Evolutionary conservation across 2,329 filamentous ascomycete species (phyloP).

Genomic region (Furcasterigmium furcatum): DNA sequence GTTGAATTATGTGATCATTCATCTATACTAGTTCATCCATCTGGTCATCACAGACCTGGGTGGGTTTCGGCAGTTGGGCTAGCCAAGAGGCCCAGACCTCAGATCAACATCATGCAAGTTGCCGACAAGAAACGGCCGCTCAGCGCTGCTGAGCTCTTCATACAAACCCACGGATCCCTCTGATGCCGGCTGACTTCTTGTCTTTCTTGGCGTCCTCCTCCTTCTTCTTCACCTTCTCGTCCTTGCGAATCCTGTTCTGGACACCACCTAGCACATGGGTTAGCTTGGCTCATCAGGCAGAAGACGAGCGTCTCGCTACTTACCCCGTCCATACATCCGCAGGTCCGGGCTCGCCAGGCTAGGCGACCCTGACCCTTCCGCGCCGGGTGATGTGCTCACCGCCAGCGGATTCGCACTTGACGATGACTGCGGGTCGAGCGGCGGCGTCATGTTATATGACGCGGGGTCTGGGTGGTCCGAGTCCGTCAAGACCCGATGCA

Average conservation of each 20-base stretch:
- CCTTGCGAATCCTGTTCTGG: conserved; percentile 44
- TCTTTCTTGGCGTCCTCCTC: conserved; percentile 36
- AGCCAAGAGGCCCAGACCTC: no score
- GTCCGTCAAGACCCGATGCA: conserved; percentile 40
- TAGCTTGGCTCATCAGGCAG: conserved; percentile 15
- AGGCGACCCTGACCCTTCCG: conserved; percentile 22
- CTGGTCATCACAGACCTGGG: no score
- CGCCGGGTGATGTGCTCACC: conserved; percentile 22
- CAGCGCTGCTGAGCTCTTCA: no score
- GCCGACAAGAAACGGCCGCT: no score
- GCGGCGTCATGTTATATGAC: conserved; percentile 39
- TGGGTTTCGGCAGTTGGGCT: no score
- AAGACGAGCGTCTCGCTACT: conserved; percentile 21
- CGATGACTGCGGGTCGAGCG: conserved; percentile 30
- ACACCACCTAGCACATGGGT: conserved; percentile 34
- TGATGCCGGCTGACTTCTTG: conserved; percentile 34
- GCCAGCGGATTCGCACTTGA: conserved; percentile 15
- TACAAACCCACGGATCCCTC: conserved; percentile 37
- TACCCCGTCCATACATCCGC: conserved; percentile 44
- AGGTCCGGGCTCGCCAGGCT: conserved; percentile 30
- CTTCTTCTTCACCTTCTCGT: conserved; percentile 45
- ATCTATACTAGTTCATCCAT: no score
- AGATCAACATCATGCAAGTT: no score
- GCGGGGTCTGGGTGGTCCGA: conserved; percentile 37
- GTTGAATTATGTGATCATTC: no score